These are phyloP conservation scores for Globisporangium splendens DNA, from an alignment of 352 stramenopile species.

Conservation along the genomic window DNA sequence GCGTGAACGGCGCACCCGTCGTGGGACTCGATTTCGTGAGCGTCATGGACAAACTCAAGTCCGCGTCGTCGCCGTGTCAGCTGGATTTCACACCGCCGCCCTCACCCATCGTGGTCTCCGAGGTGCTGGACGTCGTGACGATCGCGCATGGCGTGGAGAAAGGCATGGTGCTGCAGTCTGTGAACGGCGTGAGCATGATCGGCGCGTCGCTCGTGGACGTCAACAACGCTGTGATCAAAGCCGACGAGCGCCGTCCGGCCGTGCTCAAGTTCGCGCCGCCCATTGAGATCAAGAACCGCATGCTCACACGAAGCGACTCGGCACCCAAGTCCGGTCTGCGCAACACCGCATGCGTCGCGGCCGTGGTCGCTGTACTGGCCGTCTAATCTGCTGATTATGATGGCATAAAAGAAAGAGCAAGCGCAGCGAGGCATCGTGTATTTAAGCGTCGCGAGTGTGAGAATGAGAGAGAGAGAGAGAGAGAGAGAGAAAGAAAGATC, in stretches of 20 bases:
- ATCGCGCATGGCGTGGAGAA: slow-evolving; percentile 22
- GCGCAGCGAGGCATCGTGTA: slow-evolving; percentile 9
- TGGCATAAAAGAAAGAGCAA: neutral
- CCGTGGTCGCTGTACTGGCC: slow-evolving; percentile 33
- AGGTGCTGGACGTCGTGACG: slow-evolving; percentile 18
- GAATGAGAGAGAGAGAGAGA: no score
- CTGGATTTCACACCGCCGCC: slow-evolving; percentile 46
- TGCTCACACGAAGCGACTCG: slow-evolving; percentile 10
- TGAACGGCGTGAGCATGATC: slow-evolving; percentile 30
- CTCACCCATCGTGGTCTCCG: slow-evolving; percentile 37
- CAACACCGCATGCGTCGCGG: slow-evolving; percentile 41
- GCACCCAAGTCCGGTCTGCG: slow-evolving; percentile 18
- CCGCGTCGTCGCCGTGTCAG: slow-evolving; percentile 31
- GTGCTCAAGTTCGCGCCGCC: slow-evolving; percentile 28
- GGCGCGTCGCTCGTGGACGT: slow-evolving; percentile 34
- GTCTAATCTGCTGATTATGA: slow-evolving; percentile 11
- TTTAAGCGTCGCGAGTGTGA: slow-evolving; percentile 24
- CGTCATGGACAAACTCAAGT: slow-evolving; percentile 37
- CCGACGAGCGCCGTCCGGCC: slow-evolving; percentile 16
- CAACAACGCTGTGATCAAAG: slow-evolving; percentile 20
- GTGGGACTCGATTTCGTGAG: slow-evolving; percentile 26
- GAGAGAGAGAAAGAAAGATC: no score
- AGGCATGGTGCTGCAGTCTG: slow-evolving; percentile 37
- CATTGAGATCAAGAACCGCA: neutral
- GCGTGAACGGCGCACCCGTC: slow-evolving; percentile 34